Conservation (phyloP, 73 alveolate species). For the Tetrahymena elliotti region DNA sequence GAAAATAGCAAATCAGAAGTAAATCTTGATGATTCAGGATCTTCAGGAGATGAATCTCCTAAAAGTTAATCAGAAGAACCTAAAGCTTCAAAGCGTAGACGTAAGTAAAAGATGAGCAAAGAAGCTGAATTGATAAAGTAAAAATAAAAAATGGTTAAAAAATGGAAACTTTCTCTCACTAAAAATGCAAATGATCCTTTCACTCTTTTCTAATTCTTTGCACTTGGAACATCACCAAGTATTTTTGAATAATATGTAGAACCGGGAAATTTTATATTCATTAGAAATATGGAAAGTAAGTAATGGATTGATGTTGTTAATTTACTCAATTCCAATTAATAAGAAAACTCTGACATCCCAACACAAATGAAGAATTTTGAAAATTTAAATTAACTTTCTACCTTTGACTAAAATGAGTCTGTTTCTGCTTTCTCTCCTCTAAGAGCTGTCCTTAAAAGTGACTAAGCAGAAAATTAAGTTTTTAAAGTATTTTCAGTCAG, state of each 20-base stretch:
- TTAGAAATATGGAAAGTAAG: conserved; percentile 1
- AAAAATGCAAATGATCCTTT: neutral
- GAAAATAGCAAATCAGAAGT: neutral
- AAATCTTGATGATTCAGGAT: neutral
- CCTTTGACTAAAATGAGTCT: neutral
- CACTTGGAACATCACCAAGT: neutral
- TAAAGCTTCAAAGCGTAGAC: neutral
- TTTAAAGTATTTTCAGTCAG: conserved; percentile 26
- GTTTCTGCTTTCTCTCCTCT: neutral
- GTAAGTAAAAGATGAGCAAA: neutral
- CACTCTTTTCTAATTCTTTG: neutral
- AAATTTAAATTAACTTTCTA: neutral
- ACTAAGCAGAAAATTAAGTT: conserved; percentile 25
- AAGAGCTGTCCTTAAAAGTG: neutral
- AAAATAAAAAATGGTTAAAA: neutral
- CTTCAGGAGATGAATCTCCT: neutral
- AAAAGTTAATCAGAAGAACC: neutral
- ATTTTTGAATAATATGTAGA: neutral
- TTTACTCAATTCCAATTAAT: neutral
- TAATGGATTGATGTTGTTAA: neutral
- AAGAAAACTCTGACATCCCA: neutral
- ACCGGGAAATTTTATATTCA: neutral
- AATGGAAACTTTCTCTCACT: neutral
- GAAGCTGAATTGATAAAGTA: neutral
- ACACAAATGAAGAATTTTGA: neutral